Conservation (phyloP, 208 protist genomes). For the Crithidia fasciculata region DNA sequence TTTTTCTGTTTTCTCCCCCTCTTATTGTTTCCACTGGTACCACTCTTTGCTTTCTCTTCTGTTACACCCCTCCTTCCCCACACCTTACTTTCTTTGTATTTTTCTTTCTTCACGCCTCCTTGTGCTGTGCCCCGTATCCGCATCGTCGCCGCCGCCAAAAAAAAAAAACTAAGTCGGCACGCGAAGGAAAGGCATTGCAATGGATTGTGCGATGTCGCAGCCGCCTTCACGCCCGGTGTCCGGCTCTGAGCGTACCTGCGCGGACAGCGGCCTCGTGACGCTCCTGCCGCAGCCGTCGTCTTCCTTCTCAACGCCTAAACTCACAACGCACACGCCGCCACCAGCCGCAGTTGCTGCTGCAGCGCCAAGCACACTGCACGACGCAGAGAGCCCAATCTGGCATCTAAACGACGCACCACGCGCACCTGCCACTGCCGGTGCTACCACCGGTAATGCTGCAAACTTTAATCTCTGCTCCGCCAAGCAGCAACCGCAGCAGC, state of each 20-base stretch:
- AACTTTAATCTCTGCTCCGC: not conserved
- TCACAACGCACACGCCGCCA: no score
- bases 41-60: not conserved
- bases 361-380: no score
- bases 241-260: not conserved
- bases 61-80: not conserved
- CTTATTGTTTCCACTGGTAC: slow-evolving; percentile 14
- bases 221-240: not conserved
- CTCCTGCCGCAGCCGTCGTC: slow-evolving; percentile 1
- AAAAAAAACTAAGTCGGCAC: no score
- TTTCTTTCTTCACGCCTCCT: not conserved
- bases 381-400: no score
- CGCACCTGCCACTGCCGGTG: no score
- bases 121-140: no score
- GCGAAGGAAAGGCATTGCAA: not conserved
- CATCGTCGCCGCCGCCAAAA: no score
- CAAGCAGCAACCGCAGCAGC: not conserved
- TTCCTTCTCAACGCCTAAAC: not conserved
- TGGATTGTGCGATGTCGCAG: not conserved
- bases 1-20: slow-evolving; percentile 1
- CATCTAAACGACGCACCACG: no score
- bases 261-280: not conserved
- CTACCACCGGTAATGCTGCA: no score
- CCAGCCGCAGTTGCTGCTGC: no score
- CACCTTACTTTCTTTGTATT: not conserved